Percentiles rank a stretch among this genome's conserved stretches.
phyloP scores from a whole-genome alignment of 176 grass and related monocot genomes.

The Olyra latifolia region DNA sequence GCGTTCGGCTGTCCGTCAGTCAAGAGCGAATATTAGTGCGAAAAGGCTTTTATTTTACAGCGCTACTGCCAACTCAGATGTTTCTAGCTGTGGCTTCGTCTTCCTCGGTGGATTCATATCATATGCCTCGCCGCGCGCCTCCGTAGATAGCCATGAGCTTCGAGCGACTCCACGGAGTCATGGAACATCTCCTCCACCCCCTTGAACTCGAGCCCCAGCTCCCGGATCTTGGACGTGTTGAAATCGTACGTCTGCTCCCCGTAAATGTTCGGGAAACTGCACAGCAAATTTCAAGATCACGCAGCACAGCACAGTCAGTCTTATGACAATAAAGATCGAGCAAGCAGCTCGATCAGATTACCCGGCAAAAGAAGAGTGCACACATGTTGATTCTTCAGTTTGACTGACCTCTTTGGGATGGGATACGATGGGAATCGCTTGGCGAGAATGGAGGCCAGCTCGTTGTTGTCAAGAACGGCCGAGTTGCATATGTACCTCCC shows the following conservation, averaged over 20 bases:
- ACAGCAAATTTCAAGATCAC: not conserved
- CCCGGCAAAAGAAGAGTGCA: not conserved
- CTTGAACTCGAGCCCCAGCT: constrained; percentile 63
- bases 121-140: too few relatives aligned
- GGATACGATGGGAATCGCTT: constrained; percentile 64
- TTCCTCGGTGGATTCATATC: not conserved
- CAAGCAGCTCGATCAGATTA: not conserved
- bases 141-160: constrained; percentile 54
- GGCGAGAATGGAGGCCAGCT: constrained; percentile 46
- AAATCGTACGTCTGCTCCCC: constrained; percentile 59
- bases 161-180: constrained; percentile 55
- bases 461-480: constrained; percentile 51
- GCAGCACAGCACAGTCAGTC: not conserved
- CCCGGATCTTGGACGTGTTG: constrained; percentile 59
- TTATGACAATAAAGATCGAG: not conserved
- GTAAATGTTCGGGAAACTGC: constrained; percentile 53
- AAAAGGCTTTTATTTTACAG: too few relatives aligned
- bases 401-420: constrained; percentile 58
- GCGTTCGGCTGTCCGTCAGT: too few relatives aligned
- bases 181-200: constrained; percentile 81
- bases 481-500: constrained; percentile 91
- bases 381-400: not conserved
- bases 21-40: too few relatives aligned
- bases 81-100: not conserved
- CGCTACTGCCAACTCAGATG: not conserved